These are phyloP conservation scores for Boletus insuetus DNA, from an alignment of 768 basidiomycete species.

Conservation along the genomic window DNA sequence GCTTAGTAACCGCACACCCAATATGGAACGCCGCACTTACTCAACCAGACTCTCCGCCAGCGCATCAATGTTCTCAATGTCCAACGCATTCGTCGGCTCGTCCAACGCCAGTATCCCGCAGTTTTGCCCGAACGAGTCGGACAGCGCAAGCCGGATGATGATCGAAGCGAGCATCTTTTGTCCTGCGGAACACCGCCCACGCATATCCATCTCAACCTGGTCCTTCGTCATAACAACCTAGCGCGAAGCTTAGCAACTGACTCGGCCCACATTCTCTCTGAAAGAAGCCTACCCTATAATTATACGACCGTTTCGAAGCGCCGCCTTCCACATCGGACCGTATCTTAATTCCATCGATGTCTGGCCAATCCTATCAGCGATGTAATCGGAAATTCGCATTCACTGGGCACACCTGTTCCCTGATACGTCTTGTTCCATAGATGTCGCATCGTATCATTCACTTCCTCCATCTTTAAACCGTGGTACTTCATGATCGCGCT, in stretches of 20 bases:
- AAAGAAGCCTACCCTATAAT: conserved; percentile 74
- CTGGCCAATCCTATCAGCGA: conserved; percentile 40
- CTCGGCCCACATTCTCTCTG: conserved; percentile 1
- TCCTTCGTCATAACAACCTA: conserved; percentile 99
- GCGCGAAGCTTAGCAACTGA: conserved; percentile 12
- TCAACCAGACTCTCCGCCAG: conserved; percentile 89
- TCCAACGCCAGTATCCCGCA: conserved; percentile 97
- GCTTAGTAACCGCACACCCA: neutral
- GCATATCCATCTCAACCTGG: conserved; percentile 99
- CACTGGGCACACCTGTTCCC: conserved; percentile 71
- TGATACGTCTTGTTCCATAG: conserved; percentile 99
- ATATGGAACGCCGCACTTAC: conserved; percentile 48
- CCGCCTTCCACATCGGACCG: conserved; percentile 91
- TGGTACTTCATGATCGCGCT: conserved; percentile 99
- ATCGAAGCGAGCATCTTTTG: conserved; percentile 99
- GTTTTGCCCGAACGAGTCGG: conserved; percentile 96
- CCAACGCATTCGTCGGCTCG: conserved; percentile 97
- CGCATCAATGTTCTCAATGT: conserved; percentile 94
- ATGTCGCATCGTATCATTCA: conserved; percentile 96
- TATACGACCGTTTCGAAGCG: conserved; percentile 90
- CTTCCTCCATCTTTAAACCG: conserved; percentile 96
- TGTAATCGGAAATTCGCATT: neutral
- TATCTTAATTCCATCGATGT: conserved; percentile 97
- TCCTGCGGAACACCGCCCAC: conserved; percentile 95
- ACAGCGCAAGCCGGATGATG: conserved; percentile 94